Conservation (phyloP, 768 basidiomycete species). For the Mycena galericulata region DNA sequence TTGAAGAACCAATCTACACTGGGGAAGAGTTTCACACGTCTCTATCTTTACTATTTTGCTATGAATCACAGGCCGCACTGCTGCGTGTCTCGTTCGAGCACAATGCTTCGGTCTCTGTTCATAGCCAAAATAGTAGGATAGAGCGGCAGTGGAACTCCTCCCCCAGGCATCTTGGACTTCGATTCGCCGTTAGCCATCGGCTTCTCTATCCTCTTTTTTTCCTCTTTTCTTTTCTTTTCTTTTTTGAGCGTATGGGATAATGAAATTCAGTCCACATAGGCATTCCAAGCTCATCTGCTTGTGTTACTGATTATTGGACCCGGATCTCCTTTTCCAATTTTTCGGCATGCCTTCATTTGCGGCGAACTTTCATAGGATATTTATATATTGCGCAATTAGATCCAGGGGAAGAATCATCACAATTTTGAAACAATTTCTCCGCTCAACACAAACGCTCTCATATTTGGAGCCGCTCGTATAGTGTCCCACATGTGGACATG, state of each 20-base stretch:
- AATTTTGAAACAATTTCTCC: too few species aligned
- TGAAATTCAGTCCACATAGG: too few species aligned
- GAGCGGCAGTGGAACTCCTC: conserved; percentile 36
- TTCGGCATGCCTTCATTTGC: too few species aligned
- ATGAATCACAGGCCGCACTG: conserved; percentile 52
- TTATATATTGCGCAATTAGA: too few species aligned
- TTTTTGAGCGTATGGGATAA: neutral
- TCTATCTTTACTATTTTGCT: conserved; percentile 44
- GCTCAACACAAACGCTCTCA: too few species aligned
- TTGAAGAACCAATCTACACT: neutral
- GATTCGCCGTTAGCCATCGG: neutral
- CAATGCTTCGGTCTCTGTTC: conserved; percentile 58
- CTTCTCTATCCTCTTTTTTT: neutral
- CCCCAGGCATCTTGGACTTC: neutral
- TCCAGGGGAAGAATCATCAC: too few species aligned
- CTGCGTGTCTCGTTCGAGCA: conserved; percentile 49
- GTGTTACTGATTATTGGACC: too few species aligned
- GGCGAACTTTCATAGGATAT: too few species aligned
- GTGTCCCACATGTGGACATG: too few species aligned
- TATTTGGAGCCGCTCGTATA: too few species aligned
- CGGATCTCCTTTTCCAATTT: too few species aligned
- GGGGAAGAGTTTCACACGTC: neutral
- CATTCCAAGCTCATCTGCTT: too few species aligned
- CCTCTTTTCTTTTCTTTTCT: neutral
- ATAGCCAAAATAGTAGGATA: conserved; percentile 67